These are phyloP conservation scores for Trypanosoma grayi DNA, from an alignment of 208 protist genomes.

Conservation along the genomic window DNA sequence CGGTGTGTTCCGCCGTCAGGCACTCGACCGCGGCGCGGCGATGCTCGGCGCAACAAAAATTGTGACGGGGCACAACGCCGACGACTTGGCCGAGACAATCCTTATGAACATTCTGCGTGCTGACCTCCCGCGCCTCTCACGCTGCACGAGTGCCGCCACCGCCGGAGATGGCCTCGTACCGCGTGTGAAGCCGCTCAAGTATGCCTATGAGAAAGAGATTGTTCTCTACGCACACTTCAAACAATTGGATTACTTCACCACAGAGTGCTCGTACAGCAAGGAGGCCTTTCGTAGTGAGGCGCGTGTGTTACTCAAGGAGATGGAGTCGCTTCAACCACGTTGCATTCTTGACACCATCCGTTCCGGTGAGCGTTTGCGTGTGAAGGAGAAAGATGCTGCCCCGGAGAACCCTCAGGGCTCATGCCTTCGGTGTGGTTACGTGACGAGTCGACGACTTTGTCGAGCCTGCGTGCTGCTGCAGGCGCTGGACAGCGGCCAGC, in stretches of 20 bases:
- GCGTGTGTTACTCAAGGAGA: slow-evolving; percentile 93
- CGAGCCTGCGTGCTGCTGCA: slow-evolving; percentile 93
- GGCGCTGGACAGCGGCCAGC: slow-evolving; percentile 70
- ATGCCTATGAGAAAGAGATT: slow-evolving; percentile 98
- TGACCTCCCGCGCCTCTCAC: slow-evolving; percentile 91
- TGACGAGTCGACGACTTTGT: slow-evolving; percentile 91
- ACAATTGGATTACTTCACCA: slow-evolving; percentile 97
- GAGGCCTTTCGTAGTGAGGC: slow-evolving; percentile 96
- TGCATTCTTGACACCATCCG: slow-evolving; percentile 93
- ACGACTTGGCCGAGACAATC: slow-evolving; percentile 98
- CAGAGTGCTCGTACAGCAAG: slow-evolving; percentile 96
- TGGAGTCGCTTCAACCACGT: slow-evolving; percentile 89
- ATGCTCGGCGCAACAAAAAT: slow-evolving; percentile 91
- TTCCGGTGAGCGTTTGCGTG: slow-evolving; percentile 77
- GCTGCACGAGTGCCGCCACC: slow-evolving; percentile 74
- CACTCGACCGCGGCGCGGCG: slow-evolving; percentile 93
- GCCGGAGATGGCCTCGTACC: slow-evolving; percentile 64
- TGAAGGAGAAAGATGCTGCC: slow-evolving; percentile 44
- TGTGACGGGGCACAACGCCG: slow-evolving; percentile 98
- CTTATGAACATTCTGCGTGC: slow-evolving; percentile 97
- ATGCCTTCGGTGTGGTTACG: slow-evolving; percentile 90
- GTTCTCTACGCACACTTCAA: slow-evolving; percentile 98
- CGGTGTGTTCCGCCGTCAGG: slow-evolving; percentile 97
- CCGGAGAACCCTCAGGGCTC: slow-evolving; percentile 40
- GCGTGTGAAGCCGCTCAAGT: slow-evolving; percentile 97